Percentiles rank a stretch among this genome's conserved stretches.
Evolutionary conservation across 2,329 filamentous ascomycete genomes (phyloP).

Genomic region (Colletotrichum eremochloae): DNA sequence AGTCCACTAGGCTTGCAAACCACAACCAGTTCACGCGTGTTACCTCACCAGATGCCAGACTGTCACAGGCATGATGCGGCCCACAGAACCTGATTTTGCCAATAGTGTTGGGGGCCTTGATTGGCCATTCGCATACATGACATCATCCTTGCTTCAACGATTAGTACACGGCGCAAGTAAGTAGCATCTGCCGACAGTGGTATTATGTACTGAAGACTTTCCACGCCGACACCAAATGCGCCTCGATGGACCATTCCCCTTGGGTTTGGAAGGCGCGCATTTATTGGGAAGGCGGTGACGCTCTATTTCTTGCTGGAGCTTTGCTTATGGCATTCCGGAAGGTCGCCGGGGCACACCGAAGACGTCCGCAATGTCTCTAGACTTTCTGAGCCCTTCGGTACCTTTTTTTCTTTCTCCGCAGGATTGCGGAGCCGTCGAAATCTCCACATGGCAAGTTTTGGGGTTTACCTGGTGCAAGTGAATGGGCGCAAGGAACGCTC

Average conservation of each 20-base stretch:
- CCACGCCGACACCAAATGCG: background rate
- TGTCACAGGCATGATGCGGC: slow-evolving; percentile 13
- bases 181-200: background rate
- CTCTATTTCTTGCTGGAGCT: background rate
- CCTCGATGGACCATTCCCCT: background rate
- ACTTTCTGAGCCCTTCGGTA: background rate
- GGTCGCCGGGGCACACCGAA: slow-evolving; percentile 28
- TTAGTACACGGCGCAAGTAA: background rate
- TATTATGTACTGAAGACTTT: slow-evolving; percentile 16
- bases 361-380: background rate
- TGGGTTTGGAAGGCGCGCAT: background rate
- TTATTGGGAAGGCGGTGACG: background rate
- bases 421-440: slow-evolving; percentile 23
- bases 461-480: background rate
- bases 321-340: background rate
- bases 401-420: slow-evolving; percentile 26
- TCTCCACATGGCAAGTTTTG: slow-evolving; percentile 13
- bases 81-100: slow-evolving; percentile 22
- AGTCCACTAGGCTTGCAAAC: slow-evolving; percentile 16
- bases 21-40: slow-evolving; percentile 14
- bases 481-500: slow-evolving; percentile 19
- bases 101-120: slow-evolving; percentile 15
- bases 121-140: slow-evolving; percentile 25
- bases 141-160: slow-evolving; percentile 27
- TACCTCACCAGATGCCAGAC: background rate